Evolutionary conservation across 176 grass and related monocot genomes (phyloP).

Genomic region (Saccharum officinarum): DNA sequence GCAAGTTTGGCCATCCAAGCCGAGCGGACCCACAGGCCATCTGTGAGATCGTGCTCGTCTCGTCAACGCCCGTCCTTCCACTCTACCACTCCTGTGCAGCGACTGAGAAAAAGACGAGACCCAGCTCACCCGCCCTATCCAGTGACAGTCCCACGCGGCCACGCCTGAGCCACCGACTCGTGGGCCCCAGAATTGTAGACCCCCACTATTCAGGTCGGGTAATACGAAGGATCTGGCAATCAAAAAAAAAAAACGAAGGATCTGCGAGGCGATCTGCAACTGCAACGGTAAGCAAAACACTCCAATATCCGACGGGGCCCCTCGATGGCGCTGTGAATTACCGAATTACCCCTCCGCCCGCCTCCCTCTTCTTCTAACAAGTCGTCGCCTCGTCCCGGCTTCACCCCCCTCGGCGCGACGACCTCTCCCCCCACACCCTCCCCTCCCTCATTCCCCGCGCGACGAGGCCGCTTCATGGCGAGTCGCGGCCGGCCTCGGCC

Average conservation of each 20-base stretch:
- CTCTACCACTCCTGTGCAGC: not conserved
- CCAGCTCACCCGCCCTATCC: not conserved
- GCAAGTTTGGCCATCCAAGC: not conserved
- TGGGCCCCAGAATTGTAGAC: not conserved
- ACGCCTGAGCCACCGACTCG: not conserved
- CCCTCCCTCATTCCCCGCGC: slow-evolving; percentile 25
- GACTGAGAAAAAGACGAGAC: no score
- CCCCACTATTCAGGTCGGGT: slow-evolving; percentile 7
- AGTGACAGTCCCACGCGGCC: not conserved
- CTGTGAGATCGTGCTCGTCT: not conserved
- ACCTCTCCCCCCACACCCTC: slow-evolving; percentile 21
- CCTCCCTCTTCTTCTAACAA: slow-evolving; percentile 31
- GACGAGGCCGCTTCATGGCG: slow-evolving; percentile 53
- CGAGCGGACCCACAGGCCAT: no score
- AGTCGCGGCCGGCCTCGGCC: slow-evolving; percentile 32
- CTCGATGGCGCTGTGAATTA: not conserved
- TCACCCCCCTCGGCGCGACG: slow-evolving; percentile 38
- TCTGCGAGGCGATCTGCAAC: not conserved
- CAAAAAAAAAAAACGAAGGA: no score
- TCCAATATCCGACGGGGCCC: slow-evolving; percentile 28
- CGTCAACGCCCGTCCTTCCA: slow-evolving; percentile 12
- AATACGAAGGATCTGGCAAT: no score
- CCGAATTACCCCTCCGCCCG: slow-evolving; percentile 1
- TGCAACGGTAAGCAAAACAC: not conserved
- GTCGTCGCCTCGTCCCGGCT: no score